These are phyloP conservation scores for Erythrophleum fordii DNA, from an alignment of 306 rosid genomes.

Conservation along the genomic window DNA sequence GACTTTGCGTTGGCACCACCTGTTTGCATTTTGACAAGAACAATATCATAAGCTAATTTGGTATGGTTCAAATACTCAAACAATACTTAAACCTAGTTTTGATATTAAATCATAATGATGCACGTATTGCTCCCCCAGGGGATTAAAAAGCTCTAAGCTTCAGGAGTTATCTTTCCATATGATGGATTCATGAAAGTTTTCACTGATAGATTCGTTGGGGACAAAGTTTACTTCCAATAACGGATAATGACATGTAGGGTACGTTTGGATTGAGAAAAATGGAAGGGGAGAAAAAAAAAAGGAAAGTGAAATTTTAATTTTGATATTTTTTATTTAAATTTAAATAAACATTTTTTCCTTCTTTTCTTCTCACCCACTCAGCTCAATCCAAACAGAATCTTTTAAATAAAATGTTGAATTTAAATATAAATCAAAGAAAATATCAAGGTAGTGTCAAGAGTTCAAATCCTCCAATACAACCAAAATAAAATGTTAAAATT, in stretches of 20 bases:
- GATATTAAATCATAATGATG: neutral
- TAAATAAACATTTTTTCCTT: too few species aligned
- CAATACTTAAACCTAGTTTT: neutral
- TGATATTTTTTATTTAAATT: too few species aligned
- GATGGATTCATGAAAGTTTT: neutral
- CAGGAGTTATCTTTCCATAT: neutral
- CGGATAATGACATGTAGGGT: neutral
- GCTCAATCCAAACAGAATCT: neutral
- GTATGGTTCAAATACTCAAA: neutral
- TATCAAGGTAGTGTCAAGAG: too few species aligned
- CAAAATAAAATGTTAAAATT: too few species aligned
- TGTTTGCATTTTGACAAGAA: slow-evolving; percentile 39
- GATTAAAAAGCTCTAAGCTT: neutral
- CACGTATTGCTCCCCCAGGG: neutral
- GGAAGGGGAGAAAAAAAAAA: neutral
- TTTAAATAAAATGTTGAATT: too few species aligned
- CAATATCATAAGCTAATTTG: slow-evolving; percentile 23
- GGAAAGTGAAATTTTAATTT: neutral
- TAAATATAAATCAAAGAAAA: too few species aligned
- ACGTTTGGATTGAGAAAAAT: neutral
- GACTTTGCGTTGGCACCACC: slow-evolving; percentile 58
- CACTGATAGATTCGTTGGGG: neutral
- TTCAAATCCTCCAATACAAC: too few species aligned
- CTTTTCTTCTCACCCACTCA: neutral
- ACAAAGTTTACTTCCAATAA: neutral